Conservation (phyloP, 495 filamentous ascomycete genomes). For the Tricharina praecox region DNA sequence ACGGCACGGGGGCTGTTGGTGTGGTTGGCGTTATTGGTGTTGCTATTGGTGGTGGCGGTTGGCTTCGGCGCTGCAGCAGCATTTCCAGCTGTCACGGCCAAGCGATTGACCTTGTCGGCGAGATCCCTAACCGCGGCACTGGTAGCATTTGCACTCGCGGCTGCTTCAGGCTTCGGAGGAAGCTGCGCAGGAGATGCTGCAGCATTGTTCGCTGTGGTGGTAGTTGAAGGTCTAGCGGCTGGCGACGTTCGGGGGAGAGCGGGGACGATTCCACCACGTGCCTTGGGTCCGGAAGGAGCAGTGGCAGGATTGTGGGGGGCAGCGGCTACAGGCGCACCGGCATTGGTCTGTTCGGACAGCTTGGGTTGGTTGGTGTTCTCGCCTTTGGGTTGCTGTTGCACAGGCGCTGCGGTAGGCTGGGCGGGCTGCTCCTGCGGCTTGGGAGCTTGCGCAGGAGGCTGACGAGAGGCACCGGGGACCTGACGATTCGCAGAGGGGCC, state of each 20-base stretch:
- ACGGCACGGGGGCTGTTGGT: too few species aligned
- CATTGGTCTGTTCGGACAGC: conserved; percentile 48
- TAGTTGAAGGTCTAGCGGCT: conserved; percentile 25
- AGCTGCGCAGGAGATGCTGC: too few species aligned
- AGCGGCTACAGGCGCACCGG: conserved; percentile 35
- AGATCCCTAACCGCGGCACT: conserved; percentile 51
- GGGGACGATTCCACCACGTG: conserved; percentile 49
- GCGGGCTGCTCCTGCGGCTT: conserved; percentile 31
- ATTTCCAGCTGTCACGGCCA: conserved; percentile 48
- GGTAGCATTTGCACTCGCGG: conserved; percentile 29
- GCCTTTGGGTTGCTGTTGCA: conserved; percentile 8
- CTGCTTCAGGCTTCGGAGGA: conserved; percentile 15
- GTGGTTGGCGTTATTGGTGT: too few species aligned
- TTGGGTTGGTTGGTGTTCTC: conserved; percentile 32
- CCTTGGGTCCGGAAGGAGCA: conserved; percentile 47
- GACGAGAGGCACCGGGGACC: conserved; percentile 7
- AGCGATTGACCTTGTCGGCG: conserved; percentile 69
- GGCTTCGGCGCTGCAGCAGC: conserved; percentile 9
- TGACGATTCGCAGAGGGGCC: conserved; percentile 33
- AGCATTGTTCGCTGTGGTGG: conserved; percentile 16
- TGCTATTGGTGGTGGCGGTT: too few species aligned
- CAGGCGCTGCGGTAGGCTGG: conserved; percentile 24
- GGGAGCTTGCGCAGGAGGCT: conserved; percentile 23
- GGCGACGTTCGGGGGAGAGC: conserved; percentile 39
- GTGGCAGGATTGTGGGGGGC: conserved; percentile 20